A percentile compares a stretch with the other conserved stretches of the same genome.
phyloP scores from a whole-genome alignment of 2,329 filamentous ascomycete genomes.

The Paracoccidioides lutzii region DNA sequence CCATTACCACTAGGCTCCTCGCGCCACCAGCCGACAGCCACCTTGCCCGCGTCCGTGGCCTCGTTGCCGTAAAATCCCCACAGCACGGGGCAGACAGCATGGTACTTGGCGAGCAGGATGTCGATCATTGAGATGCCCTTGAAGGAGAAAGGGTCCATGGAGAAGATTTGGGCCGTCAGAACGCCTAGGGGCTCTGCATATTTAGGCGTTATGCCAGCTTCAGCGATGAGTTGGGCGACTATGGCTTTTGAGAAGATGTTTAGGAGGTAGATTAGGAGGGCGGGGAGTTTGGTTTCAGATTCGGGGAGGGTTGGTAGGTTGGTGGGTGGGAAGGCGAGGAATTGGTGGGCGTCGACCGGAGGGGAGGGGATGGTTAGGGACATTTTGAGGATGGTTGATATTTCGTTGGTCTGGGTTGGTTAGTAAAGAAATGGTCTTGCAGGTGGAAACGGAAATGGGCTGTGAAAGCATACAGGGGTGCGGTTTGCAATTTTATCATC shows the following conservation, averaged over 20 bases:
- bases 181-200: slow-evolving; percentile 70
- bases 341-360: slow-evolving; percentile 44
- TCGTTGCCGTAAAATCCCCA: slow-evolving; percentile 73
- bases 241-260: slow-evolving; percentile 64
- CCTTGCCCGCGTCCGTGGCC: slow-evolving; percentile 53
- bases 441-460: background rate
- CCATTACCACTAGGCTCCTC: slow-evolving; percentile 34
- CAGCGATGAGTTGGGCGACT: slow-evolving; percentile 55
- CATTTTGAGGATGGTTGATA: slow-evolving; percentile 42
- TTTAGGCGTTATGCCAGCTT: slow-evolving; percentile 50
- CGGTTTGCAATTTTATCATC: slow-evolving; percentile 51
- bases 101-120: slow-evolving; percentile 77
- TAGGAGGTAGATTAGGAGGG: slow-evolving; percentile 59
- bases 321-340: slow-evolving; percentile 35
- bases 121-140: slow-evolving; percentile 59
- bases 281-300: slow-evolving; percentile 39
- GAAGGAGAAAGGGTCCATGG: slow-evolving; percentile 53
- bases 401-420: slow-evolving; percentile 32
- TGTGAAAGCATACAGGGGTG: slow-evolving; percentile 35
- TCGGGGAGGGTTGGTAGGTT: slow-evolving; percentile 27
- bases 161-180: slow-evolving; percentile 61
- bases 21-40: slow-evolving; percentile 60
- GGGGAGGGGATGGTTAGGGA: slow-evolving; percentile 42
- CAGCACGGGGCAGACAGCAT: slow-evolving; percentile 66
- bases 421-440: background rate